Evolutionary conservation across 495 filamentous ascomycete genomes (phyloP), one percentile per base, ranked within the genome.

Genomic region (Xylaria castorea): DNA sequence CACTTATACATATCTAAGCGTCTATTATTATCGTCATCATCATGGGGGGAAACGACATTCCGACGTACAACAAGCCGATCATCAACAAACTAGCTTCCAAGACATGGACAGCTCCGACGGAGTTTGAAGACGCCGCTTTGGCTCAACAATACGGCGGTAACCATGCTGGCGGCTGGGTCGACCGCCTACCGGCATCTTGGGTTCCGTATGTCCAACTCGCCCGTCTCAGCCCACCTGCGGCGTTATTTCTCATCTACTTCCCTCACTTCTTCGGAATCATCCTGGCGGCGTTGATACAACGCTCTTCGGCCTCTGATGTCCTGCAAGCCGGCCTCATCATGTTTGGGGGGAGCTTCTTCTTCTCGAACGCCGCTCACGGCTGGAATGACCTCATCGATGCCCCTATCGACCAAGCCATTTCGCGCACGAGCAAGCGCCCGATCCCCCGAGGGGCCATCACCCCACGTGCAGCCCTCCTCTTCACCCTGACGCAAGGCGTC

Each of bases 301-400:
- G 76, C 34, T 73, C 71, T 4, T 61, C 77, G 14, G 36, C 73
- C 2, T 38, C 62, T 9, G 57, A 74, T 18, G 74, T 79, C 34
- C 69, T 80, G 7, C 71, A 36, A 16, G 64, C 74, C 4, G 57
- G 70, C 63, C 20, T 69, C 4, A 5, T 81, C 53, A 77, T 83
- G 69, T 75, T 83, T 16, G 76, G 73, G 63, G 80, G 79, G 60
- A 78, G 74, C 74, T 81, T 85, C 77, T 84, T 86, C 76, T 77
- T 82, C 73, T 79, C 77, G 61, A 83, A 82, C 73, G 80, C 82
- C 2, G 77, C 76, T 6, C 80, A 82, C 75, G 79, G 79, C 38
- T 84, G 81, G 81, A 83, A 85, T 75, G 83, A 84, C 75, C 77
- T 83, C 27, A 71, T 83, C 75, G 82, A 85, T 68, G 80, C 80